Conservation (phyloP, 83 land plant species). For the Picea abies region DNA sequence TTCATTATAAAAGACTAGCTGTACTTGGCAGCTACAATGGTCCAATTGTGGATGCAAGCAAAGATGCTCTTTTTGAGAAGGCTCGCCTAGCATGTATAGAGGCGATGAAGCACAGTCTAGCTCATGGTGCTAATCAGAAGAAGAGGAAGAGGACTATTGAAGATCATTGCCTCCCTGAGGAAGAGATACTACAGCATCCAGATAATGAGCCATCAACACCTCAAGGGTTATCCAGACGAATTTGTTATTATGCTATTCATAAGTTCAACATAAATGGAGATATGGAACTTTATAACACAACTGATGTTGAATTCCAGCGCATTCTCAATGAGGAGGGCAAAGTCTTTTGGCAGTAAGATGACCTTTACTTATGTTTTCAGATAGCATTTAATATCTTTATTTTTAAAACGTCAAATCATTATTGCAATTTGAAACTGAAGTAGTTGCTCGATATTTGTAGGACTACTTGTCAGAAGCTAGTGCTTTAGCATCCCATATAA, state of each 20-base stretch:
- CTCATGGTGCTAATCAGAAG: constrained; percentile 20
- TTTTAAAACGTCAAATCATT: neutral
- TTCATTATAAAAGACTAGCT: constrained; percentile 26
- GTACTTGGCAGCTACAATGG: constrained; percentile 29
- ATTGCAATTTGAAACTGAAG: neutral
- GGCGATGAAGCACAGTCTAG: constrained; percentile 34
- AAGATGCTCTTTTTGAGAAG: constrained; percentile 26
- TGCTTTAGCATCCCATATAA: neutral
- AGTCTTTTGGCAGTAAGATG: constrained; percentile 31
- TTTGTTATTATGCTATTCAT: constrained; percentile 31
- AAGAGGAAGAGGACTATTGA: constrained; percentile 22
- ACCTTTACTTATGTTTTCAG: neutral
- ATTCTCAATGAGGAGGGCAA: constrained; percentile 24
- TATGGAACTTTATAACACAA: constrained; percentile 36
- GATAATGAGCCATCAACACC: constrained; percentile 29
- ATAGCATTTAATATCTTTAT: neutral
- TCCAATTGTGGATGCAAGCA: constrained; percentile 30
- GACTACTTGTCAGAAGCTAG: neutral
- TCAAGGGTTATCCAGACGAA: constrained; percentile 25
- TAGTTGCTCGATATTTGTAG: neutral
- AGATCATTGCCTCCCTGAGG: constrained; percentile 16
- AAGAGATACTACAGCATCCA: constrained; percentile 28
- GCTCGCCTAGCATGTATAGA: constrained; percentile 32
- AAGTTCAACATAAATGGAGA: constrained; percentile 25
- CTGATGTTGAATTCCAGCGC: constrained; percentile 32